Percentiles rank a stretch among this genome's conserved stretches.
phyloP scores from a whole-genome alignment of 768 basidiomycete species.

The Xerocomellus chrysenteron region DNA sequence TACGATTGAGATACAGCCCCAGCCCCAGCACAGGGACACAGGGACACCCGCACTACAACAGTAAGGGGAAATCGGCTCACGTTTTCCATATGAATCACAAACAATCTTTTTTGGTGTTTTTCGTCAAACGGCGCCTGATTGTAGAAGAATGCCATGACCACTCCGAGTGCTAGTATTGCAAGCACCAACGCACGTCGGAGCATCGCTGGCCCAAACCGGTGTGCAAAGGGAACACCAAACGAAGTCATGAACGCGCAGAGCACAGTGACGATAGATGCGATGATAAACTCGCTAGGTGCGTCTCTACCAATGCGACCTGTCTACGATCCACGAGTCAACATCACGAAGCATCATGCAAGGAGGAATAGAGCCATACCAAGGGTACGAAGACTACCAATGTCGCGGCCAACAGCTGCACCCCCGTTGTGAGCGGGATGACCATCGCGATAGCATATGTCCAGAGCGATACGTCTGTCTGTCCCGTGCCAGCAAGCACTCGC shows the following conservation, averaged over 20 bases:
- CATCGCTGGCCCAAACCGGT: slow-evolving; percentile 55
- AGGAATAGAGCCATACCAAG: slow-evolving; percentile 45
- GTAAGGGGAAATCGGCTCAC: slow-evolving; percentile 41
- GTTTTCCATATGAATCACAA: slow-evolving; percentile 83
- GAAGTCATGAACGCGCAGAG: slow-evolving; percentile 60
- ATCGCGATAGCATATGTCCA: slow-evolving; percentile 65
- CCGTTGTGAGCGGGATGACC: slow-evolving; percentile 52
- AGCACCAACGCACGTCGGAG: slow-evolving; percentile 44
- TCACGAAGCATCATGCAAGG: slow-evolving; percentile 2
- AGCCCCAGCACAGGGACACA: not conserved
- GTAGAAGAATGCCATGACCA: slow-evolving; percentile 61
- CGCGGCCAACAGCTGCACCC: slow-evolving; percentile 55
- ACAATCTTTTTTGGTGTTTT: slow-evolving; percentile 86
- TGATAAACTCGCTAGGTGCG: slow-evolving; percentile 85
- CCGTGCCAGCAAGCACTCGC: not conserved
- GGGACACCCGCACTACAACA: not conserved
- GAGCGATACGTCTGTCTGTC: slow-evolving; percentile 45
- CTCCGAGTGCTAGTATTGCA: slow-evolving; percentile 45
- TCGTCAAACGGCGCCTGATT: slow-evolving; percentile 66
- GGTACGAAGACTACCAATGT: slow-evolving; percentile 90
- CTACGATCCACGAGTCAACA: slow-evolving; percentile 35
- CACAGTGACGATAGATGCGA: slow-evolving; percentile 71
- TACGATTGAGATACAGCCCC: too few relatives aligned
- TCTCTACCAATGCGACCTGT: slow-evolving; percentile 81
- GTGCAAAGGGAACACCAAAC: slow-evolving; percentile 65